Base-by-base conservation (phyloP, 306 rosid species). In the Luffa aegyptiaca region DNA sequence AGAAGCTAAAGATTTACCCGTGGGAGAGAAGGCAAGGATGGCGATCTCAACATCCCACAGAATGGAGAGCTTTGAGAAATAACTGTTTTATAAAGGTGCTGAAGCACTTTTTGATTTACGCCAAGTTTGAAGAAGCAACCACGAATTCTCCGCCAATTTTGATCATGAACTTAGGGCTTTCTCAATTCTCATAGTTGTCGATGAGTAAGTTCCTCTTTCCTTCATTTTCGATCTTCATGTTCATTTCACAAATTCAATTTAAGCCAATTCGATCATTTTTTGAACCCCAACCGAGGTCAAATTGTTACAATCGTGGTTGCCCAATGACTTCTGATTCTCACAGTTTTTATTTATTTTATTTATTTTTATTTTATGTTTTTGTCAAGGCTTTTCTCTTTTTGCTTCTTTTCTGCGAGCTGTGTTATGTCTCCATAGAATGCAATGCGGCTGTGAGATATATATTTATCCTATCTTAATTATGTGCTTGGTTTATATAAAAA, bases 141-240 rank as follows among this genome's bases (percentile, higher is more conserved):
- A 26, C 78, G 21, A 48, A 6, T 11, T 58, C 39, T 10, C 37
- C 52, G 8, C 48, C 48, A n/a, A 75, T 75, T 41, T 42, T 13
- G 86, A 83, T 86, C 79, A 88, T 90, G 91, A 85, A 71, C 63
- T 61, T 87, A 59, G 90, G 87, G 81, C 79, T 91, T 80, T 78
- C 82, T 79, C 75, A 51, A 46, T 80, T 71, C 83, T 79, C 74
- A 59, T 57, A n/a, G 51, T 35, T 46, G 33, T 61, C 79, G 9
- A 80, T 82, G 68, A 31, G 97, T 88, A 84, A 89, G 90, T 85
- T 37, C 26, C 36, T 74, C 55, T 62, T 62, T 55, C 58, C 51
- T 64, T 41, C 14, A 37, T 56, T 37, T 37, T 33, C 53, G 11
- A 74, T 52, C 42, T 17, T 52, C 42, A 1, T 20, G 2, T 7